Percentiles rank a stretch among this genome's conserved stretches.
Evolutionary conservation across 352 stramenopile species (phyloP).

Genomic region (Globisporangium paroecandrum): DNA sequence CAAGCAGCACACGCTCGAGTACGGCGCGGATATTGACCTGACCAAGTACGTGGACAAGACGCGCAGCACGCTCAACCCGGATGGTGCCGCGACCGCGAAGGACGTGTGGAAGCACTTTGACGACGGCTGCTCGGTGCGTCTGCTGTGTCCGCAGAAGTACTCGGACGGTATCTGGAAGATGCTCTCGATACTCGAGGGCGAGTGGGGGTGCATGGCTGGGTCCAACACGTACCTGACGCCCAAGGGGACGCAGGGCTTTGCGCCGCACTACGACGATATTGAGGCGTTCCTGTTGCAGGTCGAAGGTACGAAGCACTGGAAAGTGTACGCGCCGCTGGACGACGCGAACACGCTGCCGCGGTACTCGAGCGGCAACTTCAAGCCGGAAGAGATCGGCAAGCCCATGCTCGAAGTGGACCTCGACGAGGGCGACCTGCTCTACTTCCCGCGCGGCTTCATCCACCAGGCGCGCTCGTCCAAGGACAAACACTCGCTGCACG

Average conservation of each 20-base stretch:
- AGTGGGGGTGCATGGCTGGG: constrained; percentile 94
- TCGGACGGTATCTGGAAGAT: constrained; percentile 83
- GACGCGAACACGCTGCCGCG: constrained; percentile 56
- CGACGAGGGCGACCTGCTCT: constrained; percentile 86
- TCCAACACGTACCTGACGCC: constrained; percentile 95
- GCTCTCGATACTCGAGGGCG: constrained; percentile 90
- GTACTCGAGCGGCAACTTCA: constrained; percentile 74
- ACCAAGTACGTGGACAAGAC: constrained; percentile 87
- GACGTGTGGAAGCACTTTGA: constrained; percentile 80
- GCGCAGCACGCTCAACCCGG: constrained; percentile 66
- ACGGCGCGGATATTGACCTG: constrained; percentile 81
- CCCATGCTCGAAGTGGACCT: constrained; percentile 79
- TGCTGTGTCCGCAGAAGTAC: constrained; percentile 94
- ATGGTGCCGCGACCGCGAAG: constrained; percentile 49
- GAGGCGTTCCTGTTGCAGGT: constrained; percentile 94
- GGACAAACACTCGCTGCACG: constrained; percentile 77
- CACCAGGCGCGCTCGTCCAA: constrained; percentile 70
- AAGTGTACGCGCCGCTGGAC: constrained; percentile 75
- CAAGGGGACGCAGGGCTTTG: constrained; percentile 92
- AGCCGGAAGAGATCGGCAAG: constrained; percentile 68
- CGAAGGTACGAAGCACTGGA: constrained; percentile 93
- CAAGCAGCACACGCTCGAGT: constrained; percentile 72
- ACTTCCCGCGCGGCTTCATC: constrained; percentile 89
- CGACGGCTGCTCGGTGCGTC: constrained; percentile 86
- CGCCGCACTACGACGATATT: constrained; percentile 97